These are phyloP conservation scores for Silene vulgaris DNA, from an alignment of 179 eudicot species.

Conservation along the genomic window DNA sequence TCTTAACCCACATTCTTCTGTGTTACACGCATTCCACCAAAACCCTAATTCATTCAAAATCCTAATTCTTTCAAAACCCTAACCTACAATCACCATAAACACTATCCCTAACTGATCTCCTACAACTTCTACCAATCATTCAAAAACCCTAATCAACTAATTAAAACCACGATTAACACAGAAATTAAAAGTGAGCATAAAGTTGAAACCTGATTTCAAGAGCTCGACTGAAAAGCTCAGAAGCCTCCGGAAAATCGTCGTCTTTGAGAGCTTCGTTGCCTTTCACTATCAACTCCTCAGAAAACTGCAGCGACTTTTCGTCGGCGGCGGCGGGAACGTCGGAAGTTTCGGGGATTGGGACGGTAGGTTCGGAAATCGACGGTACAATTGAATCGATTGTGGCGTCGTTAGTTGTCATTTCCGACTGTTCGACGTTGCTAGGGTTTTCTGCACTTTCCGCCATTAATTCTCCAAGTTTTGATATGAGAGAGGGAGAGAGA, in stretches of 20 bases:
- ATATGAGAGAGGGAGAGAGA: background rate
- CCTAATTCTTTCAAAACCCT: background rate
- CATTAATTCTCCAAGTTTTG: background rate
- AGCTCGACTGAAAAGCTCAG: conserved; percentile 88
- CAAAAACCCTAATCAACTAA: background rate
- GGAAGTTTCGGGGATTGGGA: conserved; percentile 24
- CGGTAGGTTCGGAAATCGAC: conserved; percentile 14
- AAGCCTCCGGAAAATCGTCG: conserved; percentile 55
- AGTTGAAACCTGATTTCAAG: conserved; percentile 51
- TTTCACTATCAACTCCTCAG: conserved; percentile 61
- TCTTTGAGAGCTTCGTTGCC: conserved; percentile 55
- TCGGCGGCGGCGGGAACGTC: conserved; percentile 19
- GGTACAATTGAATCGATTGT: conserved; percentile 20
- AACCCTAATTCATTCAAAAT: background rate
- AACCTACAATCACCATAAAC: background rate
- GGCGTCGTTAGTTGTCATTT: conserved; percentile 23
- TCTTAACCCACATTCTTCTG: background rate
- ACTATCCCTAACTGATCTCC: background rate
- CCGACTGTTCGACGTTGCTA: conserved; percentile 6
- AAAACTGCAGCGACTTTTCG: conserved; percentile 45
- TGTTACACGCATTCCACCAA: background rate
- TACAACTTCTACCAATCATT: background rate
- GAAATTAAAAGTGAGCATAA: background rate
- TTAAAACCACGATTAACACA: background rate
- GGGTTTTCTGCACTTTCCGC: conserved; percentile 22